Conservation (phyloP, 2,329 filamentous ascomycete genomes). For the Gyromitra esculenta region DNA sequence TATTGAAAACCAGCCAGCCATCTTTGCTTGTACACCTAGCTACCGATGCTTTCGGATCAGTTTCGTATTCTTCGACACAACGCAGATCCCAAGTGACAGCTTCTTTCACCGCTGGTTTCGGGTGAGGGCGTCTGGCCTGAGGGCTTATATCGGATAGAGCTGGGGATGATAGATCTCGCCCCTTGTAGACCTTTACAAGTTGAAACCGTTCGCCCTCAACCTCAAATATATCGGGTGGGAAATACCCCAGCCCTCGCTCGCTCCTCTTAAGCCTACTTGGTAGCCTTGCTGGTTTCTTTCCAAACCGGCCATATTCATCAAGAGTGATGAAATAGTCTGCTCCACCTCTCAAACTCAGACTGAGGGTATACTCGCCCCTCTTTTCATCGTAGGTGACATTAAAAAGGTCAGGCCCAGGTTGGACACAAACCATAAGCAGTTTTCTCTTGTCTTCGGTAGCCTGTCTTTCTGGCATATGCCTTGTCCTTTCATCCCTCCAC, state of each 20-base stretch:
- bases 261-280: conserved; percentile 50
- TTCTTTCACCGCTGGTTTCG: conserved; percentile 44
- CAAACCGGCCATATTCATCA: conserved; percentile 55
- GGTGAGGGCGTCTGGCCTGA: conserved; percentile 10
- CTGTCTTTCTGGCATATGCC: conserved; percentile 11
- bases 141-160: neutral
- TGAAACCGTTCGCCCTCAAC: conserved; percentile 54
- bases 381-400: conserved; percentile 48
- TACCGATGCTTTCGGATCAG: conserved; percentile 55
- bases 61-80: conserved; percentile 54
- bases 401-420: conserved; percentile 56
- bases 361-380: conserved; percentile 52
- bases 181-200: conserved; percentile 53
- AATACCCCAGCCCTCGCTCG: conserved; percentile 48
- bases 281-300: conserved; percentile 48
- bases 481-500: conserved; percentile 53
- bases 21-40: conserved; percentile 54
- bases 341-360: conserved; percentile 51
- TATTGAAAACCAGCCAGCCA: conserved; percentile 54
- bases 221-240: conserved; percentile 56
- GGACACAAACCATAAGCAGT: conserved; percentile 55
- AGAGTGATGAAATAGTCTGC: conserved; percentile 53
- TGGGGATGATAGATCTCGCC: conserved; percentile 1
- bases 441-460: conserved; percentile 27
- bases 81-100: conserved; percentile 55